Percentiles rank a stretch among this genome's conserved stretches.
phyloP scores from a whole-genome alignment of 768 basidiomycete species.

The Lepiota brunneoincarnata region DNA sequence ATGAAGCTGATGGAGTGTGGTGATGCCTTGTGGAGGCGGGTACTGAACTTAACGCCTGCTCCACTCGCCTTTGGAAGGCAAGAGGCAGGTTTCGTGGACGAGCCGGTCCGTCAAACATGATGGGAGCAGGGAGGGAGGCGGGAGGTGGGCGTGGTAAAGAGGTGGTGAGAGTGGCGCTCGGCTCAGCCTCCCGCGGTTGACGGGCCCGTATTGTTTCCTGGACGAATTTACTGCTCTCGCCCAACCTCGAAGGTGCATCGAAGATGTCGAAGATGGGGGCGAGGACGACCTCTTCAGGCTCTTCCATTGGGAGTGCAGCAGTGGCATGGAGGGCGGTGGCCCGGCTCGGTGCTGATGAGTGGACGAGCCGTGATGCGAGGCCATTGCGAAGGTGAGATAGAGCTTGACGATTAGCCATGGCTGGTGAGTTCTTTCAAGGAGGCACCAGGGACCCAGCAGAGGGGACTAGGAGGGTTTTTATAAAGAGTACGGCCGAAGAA shows the following conservation, averaged over 20 bases:
- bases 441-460: background rate
- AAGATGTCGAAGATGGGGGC: slow-evolving; percentile 49
- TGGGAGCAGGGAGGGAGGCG: slow-evolving; percentile 38
- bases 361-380: slow-evolving; percentile 17
- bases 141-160: slow-evolving; percentile 23
- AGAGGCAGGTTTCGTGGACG: slow-evolving; percentile 25
- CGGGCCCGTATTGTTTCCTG: slow-evolving; percentile 14
- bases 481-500: slow-evolving; percentile 5
- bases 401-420: slow-evolving; percentile 15
- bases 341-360: slow-evolving; percentile 22
- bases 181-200: slow-evolving; percentile 1
- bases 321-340: slow-evolving; percentile 18
- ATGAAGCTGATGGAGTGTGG: slow-evolving; percentile 12
- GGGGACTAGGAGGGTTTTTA: background rate
- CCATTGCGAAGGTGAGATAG: slow-evolving; percentile 18
- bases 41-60: slow-evolving; percentile 12
- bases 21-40: slow-evolving; percentile 19
- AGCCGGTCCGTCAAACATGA: slow-evolving; percentile 50
- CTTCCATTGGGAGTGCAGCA: slow-evolving; percentile 14
- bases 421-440: slow-evolving; percentile 9
- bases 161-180: slow-evolving; percentile 12
- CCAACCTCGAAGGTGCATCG: slow-evolving; percentile 41
- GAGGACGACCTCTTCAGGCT: slow-evolving; percentile 23
- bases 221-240: slow-evolving; percentile 28
- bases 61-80: slow-evolving; percentile 21